Evolutionary conservation across 2,329 filamentous ascomycete genomes (phyloP).

Genomic region (Scytalidium sp.): DNA sequence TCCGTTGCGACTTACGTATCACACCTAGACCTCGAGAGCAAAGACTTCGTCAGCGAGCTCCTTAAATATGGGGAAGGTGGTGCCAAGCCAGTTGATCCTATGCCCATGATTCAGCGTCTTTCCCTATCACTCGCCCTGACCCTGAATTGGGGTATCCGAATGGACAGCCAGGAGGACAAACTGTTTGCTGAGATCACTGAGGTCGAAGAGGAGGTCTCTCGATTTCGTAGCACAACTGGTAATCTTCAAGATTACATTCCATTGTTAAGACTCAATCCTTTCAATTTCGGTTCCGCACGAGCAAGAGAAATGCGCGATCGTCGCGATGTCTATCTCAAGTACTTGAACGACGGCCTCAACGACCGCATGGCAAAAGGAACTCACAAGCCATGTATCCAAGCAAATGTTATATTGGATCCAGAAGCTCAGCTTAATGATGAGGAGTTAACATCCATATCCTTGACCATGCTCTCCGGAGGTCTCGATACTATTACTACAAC

Average conservation of each 20-base stretch:
- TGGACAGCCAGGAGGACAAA: conserved; percentile 55
- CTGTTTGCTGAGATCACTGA: conserved; percentile 62
- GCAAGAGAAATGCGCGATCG: conserved; percentile 58
- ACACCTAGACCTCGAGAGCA: conserved; percentile 60
- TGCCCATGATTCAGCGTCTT: conserved; percentile 66
- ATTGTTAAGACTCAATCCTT: conserved; percentile 56
- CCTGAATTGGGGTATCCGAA: conserved; percentile 63
- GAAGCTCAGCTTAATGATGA: conserved; percentile 60
- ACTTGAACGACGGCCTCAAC: conserved; percentile 56
- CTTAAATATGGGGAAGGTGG: conserved; percentile 55
- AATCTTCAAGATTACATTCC: conserved; percentile 63
- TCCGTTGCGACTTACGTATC: conserved; percentile 60
- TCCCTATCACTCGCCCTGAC: conserved; percentile 61
- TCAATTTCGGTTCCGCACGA: conserved; percentile 54
- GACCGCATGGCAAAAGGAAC: conserved; percentile 58
- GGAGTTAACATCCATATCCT: conserved; percentile 61
- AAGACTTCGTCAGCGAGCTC: conserved; percentile 60
- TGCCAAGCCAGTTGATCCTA: conserved; percentile 53
- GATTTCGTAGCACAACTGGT: conserved; percentile 57
- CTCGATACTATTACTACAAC: conserved; percentile 65
- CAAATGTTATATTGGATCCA: conserved; percentile 62
- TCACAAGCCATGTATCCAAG: conserved; percentile 63
- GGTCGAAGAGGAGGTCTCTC: conserved; percentile 58
- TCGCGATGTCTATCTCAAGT: conserved; percentile 57
- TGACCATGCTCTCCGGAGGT: conserved; percentile 67